Evolutionary conservation across 257 asterid species (phyloP).

Genomic region (Nyctanthes arbortristis): DNA sequence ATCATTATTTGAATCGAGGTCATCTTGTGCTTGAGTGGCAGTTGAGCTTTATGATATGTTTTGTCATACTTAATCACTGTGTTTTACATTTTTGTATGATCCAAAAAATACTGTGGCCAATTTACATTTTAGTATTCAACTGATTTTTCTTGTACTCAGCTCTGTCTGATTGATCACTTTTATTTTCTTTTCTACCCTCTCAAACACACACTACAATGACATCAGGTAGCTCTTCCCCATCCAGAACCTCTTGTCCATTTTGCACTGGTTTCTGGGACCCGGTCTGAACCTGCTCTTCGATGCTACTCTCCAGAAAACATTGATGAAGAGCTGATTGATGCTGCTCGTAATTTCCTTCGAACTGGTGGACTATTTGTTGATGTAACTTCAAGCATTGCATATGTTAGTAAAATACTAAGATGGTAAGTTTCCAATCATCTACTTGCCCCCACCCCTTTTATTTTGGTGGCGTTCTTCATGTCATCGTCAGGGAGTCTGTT

Average conservation of each 20-base stretch:
- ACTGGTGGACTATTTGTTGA: slow-evolving; percentile 66
- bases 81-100: not conserved
- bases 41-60: not conserved
- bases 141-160: not conserved
- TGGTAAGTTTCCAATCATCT: slow-evolving; percentile 46
- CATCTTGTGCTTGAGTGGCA: not conserved
- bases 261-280: slow-evolving; percentile 66
- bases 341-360: slow-evolving; percentile 62
- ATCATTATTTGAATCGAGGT: not conserved
- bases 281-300: slow-evolving; percentile 82
- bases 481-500: not conserved
- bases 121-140: not conserved
- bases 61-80: not conserved
- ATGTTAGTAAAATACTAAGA: slow-evolving; percentile 55
- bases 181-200: slow-evolving; percentile 2
- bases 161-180: not conserved
- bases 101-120: not conserved
- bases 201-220: not conserved
- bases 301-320: slow-evolving; percentile 81
- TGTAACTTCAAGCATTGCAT: slow-evolving; percentile 48
- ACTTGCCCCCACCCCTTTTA: not conserved
- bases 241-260: slow-evolving; percentile 88
- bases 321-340: slow-evolving; percentile 71
- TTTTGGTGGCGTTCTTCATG: not conserved
- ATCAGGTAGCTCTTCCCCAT: slow-evolving; percentile 71